phyloP scores from a whole-genome alignment of 108 stramenopile species.

The Thalassiosira profunda region DNA sequence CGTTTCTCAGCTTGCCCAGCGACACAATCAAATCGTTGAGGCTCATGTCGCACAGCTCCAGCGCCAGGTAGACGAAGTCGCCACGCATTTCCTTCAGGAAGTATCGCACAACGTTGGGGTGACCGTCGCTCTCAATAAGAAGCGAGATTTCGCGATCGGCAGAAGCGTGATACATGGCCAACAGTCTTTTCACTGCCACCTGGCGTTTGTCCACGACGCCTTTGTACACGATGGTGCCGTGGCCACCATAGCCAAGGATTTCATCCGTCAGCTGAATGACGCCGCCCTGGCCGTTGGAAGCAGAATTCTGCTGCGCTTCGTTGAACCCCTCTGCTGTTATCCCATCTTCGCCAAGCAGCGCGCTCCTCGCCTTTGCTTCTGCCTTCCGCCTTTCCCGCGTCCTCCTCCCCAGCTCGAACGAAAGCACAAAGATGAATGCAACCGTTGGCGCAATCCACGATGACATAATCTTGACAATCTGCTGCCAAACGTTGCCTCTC shows the following conservation, averaged over 20 bases:
- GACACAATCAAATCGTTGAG: slow-evolving; percentile 87
- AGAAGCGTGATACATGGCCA: slow-evolving; percentile 91
- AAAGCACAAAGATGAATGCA: slow-evolving; percentile 76
- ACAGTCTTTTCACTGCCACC: slow-evolving; percentile 97
- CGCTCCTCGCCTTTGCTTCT: slow-evolving; percentile 24
- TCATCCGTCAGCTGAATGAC: slow-evolving; percentile 91
- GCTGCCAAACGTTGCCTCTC: slow-evolving; percentile 19
- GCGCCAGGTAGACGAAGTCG: slow-evolving; percentile 96
- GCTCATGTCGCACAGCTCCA: slow-evolving; percentile 93
- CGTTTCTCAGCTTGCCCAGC: slow-evolving; percentile 42
- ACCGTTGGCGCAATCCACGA: slow-evolving; percentile 89
- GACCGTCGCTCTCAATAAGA: slow-evolving; percentile 94
- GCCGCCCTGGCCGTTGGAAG: slow-evolving; percentile 32
- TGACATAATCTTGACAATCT: slow-evolving; percentile 65
- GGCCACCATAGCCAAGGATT: slow-evolving; percentile 93
- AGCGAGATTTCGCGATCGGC: slow-evolving; percentile 95
- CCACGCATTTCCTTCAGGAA: slow-evolving; percentile 90
- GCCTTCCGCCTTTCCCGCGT: slow-evolving; percentile 73
- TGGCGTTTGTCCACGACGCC: slow-evolving; percentile 89
- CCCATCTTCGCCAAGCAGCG: slow-evolving; percentile 6
- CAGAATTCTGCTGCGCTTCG: slow-evolving; percentile 8
- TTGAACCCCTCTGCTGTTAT: slow-evolving; percentile 13
- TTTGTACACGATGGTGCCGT: slow-evolving; percentile 97
- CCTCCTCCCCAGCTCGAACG: slow-evolving; percentile 87
- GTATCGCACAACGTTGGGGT: slow-evolving; percentile 93